Percentiles rank a stretch among this genome's conserved stretches.
Evolutionary conservation across 768 basidiomycete species (phyloP).

Genomic region (Termitomyces sp.): DNA sequence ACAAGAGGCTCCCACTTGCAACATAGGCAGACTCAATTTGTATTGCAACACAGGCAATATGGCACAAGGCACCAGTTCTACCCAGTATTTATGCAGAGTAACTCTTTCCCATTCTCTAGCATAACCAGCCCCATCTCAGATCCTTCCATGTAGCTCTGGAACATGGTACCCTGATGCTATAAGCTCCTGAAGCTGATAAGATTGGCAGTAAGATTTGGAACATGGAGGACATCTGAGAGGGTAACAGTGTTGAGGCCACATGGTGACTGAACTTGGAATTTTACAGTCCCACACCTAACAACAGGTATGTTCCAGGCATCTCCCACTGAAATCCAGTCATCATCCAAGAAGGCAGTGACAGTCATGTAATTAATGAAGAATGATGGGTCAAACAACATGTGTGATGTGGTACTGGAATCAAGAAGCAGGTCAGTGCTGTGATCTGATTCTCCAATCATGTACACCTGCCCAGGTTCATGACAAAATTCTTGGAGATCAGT

Average conservation of each 20-base stretch:
- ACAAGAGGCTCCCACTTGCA: too few species aligned
- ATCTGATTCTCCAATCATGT: background rate
- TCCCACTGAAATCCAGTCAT: conserved; percentile 4
- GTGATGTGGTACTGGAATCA: background rate
- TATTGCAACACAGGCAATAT: too few species aligned
- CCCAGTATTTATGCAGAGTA: too few species aligned
- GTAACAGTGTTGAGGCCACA: background rate
- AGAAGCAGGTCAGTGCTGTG: background rate
- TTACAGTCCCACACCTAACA: background rate
- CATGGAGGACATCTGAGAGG: too few species aligned
- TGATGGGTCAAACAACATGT: background rate
- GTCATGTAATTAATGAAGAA: background rate
- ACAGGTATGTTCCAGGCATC: background rate
- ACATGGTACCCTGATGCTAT: too few species aligned
- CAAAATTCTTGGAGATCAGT: background rate
- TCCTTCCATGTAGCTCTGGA: too few species aligned
- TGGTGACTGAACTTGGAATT: background rate
- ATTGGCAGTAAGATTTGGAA: too few species aligned
- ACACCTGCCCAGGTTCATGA: background rate
- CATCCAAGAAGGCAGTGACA: background rate
- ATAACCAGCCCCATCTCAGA: too few species aligned
- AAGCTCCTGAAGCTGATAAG: too few species aligned
- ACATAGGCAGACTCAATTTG: too few species aligned
- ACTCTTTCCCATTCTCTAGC: too few species aligned
- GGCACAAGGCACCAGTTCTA: too few species aligned